These are phyloP conservation scores for Mortierella antarctica DNA, from an alignment of 192 early-diverging fungal genomes.

Conservation along the genomic window DNA sequence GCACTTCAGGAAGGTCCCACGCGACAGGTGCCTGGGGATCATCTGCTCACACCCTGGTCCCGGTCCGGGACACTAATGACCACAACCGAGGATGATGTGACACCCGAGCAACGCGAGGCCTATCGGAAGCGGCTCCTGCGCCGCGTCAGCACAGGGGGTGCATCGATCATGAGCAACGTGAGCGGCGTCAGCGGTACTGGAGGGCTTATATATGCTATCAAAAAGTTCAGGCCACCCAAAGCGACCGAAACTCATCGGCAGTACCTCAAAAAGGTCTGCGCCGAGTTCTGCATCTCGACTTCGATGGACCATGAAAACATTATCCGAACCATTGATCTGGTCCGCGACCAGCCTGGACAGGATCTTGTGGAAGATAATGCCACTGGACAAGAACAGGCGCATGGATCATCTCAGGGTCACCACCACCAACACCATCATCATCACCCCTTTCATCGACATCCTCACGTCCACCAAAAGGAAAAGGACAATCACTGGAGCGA, in stretches of 20 bases:
- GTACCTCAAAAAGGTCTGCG: constrained; percentile 93
- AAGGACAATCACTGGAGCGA: background rate
- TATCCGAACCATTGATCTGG: constrained; percentile 91
- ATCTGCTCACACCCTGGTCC: constrained; percentile 8
- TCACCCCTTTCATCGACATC: background rate
- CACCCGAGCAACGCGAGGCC: constrained; percentile 41
- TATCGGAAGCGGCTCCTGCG: constrained; percentile 31
- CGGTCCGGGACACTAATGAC: constrained; percentile 31
- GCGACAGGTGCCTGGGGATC: background rate
- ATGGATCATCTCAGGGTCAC: constrained; percentile 61
- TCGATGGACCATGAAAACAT: constrained; percentile 91
- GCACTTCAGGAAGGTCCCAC: background rate
- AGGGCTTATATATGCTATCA: constrained; percentile 70
- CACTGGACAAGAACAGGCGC: constrained; percentile 52
- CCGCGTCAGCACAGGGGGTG: constrained; percentile 13
- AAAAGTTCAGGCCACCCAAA: constrained; percentile 71
- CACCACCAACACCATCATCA: background rate
- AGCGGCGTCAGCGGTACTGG: constrained; percentile 7
- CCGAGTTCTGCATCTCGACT: constrained; percentile 96
- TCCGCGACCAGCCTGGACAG: constrained; percentile 87
- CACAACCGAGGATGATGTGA: constrained; percentile 39
- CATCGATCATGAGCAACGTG: constrained; percentile 21
- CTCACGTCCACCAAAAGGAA: background rate
- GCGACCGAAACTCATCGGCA: constrained; percentile 90
- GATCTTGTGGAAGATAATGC: constrained; percentile 76